A percentile compares a stretch with the other conserved stretches of the same genome.
Conservation (phyloP, 768 basidiomycete species). For the Phylloporus sp. region DNA sequence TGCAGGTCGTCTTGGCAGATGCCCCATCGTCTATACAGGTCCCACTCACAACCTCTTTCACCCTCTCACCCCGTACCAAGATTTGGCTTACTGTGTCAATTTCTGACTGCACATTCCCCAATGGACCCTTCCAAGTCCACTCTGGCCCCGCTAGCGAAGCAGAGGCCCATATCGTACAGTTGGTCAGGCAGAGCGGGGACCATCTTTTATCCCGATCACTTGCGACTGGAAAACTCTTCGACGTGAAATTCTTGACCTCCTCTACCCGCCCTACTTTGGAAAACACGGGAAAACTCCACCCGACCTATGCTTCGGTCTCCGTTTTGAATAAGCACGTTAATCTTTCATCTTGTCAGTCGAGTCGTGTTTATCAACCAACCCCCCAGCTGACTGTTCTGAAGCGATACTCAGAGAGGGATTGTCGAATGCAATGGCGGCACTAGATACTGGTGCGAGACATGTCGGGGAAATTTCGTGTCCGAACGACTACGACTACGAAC, state of each 20-base stretch:
- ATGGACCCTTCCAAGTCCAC: conserved; percentile 12
- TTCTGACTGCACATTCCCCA: conserved; percentile 11
- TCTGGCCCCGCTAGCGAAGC: background rate
- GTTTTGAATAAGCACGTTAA: conserved; percentile 9
- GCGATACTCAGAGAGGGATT: conserved; percentile 9
- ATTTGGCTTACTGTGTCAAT: conserved; percentile 12
- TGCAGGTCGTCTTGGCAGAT: conserved; percentile 3
- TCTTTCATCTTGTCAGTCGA: conserved; percentile 7
- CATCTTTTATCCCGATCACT: conserved; percentile 12
- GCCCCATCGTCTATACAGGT: background rate
- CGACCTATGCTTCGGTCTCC: conserved; percentile 15
- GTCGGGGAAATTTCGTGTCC: conserved; percentile 6
- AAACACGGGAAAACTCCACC: background rate
- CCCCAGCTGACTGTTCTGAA: conserved; percentile 6
- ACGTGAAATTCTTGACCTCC: conserved; percentile 17
- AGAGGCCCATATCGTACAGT: background rate
- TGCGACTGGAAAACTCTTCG: conserved; percentile 15
- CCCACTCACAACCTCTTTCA: background rate
- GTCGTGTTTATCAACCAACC: background rate
- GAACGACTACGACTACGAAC: conserved; percentile 14
- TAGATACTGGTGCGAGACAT: background rate
- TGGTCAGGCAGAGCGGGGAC: conserved; percentile 6
- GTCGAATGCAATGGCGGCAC: background rate
- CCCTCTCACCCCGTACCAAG: background rate
- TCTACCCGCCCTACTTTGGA: conserved; percentile 1